Conservation (phyloP, 176 grass and related monocot genomes). For the Thalia dealbata region DNA sequence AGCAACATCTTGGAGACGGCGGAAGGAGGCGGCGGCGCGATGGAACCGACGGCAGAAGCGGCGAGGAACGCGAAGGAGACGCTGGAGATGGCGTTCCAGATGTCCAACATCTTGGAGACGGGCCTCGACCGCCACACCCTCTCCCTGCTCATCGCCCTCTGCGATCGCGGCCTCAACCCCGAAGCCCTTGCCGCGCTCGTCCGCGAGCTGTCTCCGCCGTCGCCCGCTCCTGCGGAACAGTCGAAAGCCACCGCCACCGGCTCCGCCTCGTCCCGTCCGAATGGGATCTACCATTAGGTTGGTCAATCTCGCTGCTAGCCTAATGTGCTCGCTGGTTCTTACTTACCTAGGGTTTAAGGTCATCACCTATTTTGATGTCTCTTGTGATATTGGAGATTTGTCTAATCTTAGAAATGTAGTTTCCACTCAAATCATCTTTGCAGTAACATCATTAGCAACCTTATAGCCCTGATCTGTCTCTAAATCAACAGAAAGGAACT, state of each 20-base stretch:
- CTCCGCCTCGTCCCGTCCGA: background rate
- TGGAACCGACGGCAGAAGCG: background rate
- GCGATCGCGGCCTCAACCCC: conserved; percentile 14
- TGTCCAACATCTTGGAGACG: conserved; percentile 15
- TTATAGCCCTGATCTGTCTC: background rate
- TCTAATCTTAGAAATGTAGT: background rate
- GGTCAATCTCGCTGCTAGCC: background rate
- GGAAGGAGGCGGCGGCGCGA: background rate
- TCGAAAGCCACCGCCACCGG: background rate
- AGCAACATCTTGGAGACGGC: background rate
- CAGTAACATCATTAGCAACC: background rate
- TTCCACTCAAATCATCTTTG: background rate
- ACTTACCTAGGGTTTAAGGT: background rate
- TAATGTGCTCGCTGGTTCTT: background rate
- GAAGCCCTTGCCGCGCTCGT: conserved; percentile 10
- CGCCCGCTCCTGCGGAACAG: background rate
- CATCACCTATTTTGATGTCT: too few species aligned
- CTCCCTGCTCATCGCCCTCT: conserved; percentile 16
- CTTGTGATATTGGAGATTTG: too few species aligned
- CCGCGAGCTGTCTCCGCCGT: conserved; percentile 2
- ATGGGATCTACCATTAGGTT: background rate
- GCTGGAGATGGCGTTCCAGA: conserved; percentile 15
- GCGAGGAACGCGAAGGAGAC: conserved; percentile 17
- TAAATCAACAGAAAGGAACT: background rate
- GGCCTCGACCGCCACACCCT: conserved; percentile 18